These are phyloP conservation scores for Alnus glutinosa DNA, from an alignment of 306 rosid species.

Conservation along the genomic window DNA sequence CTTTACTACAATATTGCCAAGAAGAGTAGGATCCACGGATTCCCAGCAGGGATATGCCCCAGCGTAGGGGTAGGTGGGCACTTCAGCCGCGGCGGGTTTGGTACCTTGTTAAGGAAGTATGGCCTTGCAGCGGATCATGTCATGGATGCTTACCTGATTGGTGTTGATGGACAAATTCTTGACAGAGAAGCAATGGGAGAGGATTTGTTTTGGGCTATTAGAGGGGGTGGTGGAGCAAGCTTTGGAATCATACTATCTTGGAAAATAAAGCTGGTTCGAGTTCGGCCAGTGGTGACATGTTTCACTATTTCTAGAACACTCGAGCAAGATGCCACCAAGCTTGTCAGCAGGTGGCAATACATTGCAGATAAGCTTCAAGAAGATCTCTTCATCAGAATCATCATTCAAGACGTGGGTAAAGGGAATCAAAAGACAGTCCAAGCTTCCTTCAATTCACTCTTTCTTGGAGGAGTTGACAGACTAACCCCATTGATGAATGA, in stretches of 20 bases:
- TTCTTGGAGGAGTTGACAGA: conserved; percentile 44
- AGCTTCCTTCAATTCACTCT: conserved; percentile 35
- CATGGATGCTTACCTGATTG: conserved; percentile 45
- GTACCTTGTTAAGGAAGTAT: conserved; percentile 42
- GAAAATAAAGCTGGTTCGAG: conserved; percentile 43
- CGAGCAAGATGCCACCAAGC: conserved; percentile 31
- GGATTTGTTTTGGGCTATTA: conserved; percentile 60
- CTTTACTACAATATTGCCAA: conserved; percentile 51
- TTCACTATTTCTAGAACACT: conserved; percentile 27
- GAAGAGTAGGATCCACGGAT: conserved; percentile 46
- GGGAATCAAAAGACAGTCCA: conserved; percentile 21
- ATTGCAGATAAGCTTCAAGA: conserved; percentile 40
- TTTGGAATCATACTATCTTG: conserved; percentile 53
- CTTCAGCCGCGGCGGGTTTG: conserved; percentile 56
- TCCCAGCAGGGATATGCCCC: conserved; percentile 61
- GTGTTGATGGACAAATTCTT: conserved; percentile 38
- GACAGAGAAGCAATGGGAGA: conserved; percentile 51
- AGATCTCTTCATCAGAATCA: conserved; percentile 54
- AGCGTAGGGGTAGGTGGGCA: conserved; percentile 64
- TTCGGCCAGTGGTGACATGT: conserved; percentile 40
- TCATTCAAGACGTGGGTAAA: conserved; percentile 37
- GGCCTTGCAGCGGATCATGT: conserved; percentile 53
- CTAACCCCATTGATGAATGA: conserved; percentile 43
- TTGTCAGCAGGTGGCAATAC: conserved; percentile 39
- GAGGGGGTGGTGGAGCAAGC: conserved; percentile 66